Evolutionary conservation across 441 rosid genomes (phyloP), one percentile per base, ranked within the genome.

Genomic region (Melastoma candidum): DNA sequence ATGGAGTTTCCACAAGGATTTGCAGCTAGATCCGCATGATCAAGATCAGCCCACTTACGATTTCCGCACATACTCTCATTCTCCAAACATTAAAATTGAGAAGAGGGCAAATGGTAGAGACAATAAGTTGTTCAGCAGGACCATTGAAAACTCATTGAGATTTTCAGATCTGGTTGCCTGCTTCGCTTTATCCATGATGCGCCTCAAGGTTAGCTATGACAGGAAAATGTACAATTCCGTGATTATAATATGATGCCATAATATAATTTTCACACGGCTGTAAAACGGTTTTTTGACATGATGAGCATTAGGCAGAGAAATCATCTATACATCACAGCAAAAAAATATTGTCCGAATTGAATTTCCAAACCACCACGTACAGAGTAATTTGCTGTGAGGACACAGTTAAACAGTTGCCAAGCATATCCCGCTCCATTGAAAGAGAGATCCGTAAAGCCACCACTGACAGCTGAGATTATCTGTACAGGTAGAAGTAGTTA

Each of bases 121-220:
- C 57, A 87, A 47, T 55, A 87, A 63, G 73, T 90, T 90, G 65
- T 90, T 90, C 53, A 90, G 84, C 60, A 90, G 68, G 79, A 90
- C 98, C 98, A 90, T 87, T 53, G 98, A 81, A 44, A 85, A 71
- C 60, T 85, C 96, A 61, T 83, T 87, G 10, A 90, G 85, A 24
- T 83, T 66, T 56, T 93, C 95, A 4, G 82, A 79, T 57, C 70
- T 76, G 17, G 96, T 85, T 17, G 72, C 45, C 59, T 80, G 89
- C 68, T 90, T 87, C 57, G 96, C 96, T 71, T 74, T 85, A 72
- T 90, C 95, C 96, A 90, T 90, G 47, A 82, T 81, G 46, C 58
- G 68, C 43, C 90, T 78, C 32, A 90, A 61, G n/a, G 87, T 87
- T 46, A 90, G 90, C 98, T 90, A 81, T 48, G 51, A 63, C 47